Evolutionary conservation across 2,329 filamentous ascomycete species (phyloP).

Genomic region (Myriosclerotinia scirpicola): DNA sequence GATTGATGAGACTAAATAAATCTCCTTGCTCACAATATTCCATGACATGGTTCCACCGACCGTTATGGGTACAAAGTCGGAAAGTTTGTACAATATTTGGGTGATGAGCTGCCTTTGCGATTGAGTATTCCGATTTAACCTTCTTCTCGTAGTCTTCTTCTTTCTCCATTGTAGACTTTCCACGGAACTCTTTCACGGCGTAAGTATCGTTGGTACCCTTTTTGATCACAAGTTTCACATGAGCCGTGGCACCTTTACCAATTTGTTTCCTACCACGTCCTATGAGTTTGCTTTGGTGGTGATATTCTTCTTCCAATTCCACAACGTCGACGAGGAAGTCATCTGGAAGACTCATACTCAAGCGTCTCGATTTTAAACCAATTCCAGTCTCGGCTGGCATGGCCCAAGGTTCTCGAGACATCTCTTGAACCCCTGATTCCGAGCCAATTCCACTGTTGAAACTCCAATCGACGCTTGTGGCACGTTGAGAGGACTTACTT

Average conservation of each 20-base stretch:
- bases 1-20: conserved; percentile 71
- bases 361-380: conserved; percentile 74
- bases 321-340: conserved; percentile 71
- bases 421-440: conserved; percentile 33
- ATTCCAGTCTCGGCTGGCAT: conserved; percentile 68
- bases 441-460: not conserved
- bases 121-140: conserved; percentile 87
- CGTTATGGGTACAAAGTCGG: conserved; percentile 67
- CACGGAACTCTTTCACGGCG: conserved; percentile 85
- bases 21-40: conserved; percentile 85
- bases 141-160: conserved; percentile 79
- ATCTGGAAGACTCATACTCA: conserved; percentile 72
- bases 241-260: conserved; percentile 79
- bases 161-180: conserved; percentile 67
- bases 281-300: conserved; percentile 67
- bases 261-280: conserved; percentile 72
- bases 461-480: conserved; percentile 37
- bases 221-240: conserved; percentile 76
- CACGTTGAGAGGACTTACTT: conserved; percentile 20
- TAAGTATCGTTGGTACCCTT: conserved; percentile 67
- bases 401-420: conserved; percentile 52
- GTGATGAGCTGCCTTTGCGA: conserved; percentile 80
- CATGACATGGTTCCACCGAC: conserved; percentile 89
- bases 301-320: conserved; percentile 68
- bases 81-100: conserved; percentile 84